These are phyloP conservation scores for Penicillium sp. DNA, from an alignment of 2,329 filamentous ascomycete genomes.

Conservation along the genomic window DNA sequence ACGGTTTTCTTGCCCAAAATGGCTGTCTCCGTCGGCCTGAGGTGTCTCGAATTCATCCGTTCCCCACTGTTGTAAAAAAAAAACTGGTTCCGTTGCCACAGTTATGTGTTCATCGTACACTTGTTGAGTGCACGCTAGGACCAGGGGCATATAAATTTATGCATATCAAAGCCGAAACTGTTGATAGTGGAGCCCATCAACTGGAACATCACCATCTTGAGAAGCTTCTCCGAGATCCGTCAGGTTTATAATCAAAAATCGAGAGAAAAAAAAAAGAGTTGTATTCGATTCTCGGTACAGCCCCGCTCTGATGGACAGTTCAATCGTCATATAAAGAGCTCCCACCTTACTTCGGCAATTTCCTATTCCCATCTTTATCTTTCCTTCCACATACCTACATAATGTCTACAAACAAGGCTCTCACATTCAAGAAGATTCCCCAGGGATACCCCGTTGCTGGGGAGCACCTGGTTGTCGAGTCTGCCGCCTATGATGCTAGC, in stretches of 20 bases:
- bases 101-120: neutral
- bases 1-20: constrained; percentile 31
- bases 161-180: constrained; percentile 3
- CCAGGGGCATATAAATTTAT: neutral
- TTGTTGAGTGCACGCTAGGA: neutral
- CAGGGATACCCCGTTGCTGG: constrained; percentile 66
- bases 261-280: neutral
- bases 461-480: constrained; percentile 68
- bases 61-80: constrained; percentile 15
- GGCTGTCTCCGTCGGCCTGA: constrained; percentile 23
- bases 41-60: constrained; percentile 21
- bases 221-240: constrained; percentile 27
- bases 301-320: constrained; percentile 20
- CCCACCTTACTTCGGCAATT: neutral
- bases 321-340: constrained; percentile 11
- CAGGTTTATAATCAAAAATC: constrained; percentile 25
- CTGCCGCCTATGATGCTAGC: constrained; percentile 63
- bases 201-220: constrained; percentile 22
- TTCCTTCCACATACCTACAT: constrained; percentile 12
- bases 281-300: constrained; percentile 20
- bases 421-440: constrained; percentile 72
- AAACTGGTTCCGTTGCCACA: constrained; percentile 9
- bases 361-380: neutral
- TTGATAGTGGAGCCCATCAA: constrained; percentile 18
- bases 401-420: constrained; percentile 62